Evolutionary conservation across 1,284 basidiomycete genomes (phyloP).

Genomic region (Ustilago hordei): DNA sequence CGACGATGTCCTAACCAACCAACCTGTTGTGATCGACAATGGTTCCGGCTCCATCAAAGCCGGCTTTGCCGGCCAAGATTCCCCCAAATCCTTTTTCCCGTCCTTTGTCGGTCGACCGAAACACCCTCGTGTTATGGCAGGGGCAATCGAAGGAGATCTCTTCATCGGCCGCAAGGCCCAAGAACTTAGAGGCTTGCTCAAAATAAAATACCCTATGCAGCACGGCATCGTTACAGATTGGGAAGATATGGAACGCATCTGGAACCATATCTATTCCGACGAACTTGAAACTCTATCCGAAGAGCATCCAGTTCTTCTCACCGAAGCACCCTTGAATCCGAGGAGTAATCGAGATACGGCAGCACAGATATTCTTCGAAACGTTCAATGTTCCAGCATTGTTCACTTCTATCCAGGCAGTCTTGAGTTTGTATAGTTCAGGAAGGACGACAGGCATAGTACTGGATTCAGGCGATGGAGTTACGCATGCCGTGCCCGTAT

Average conservation of each 20-base stretch:
- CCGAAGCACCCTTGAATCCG: constrained; percentile 91
- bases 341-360: constrained; percentile 93
- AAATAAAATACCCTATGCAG: constrained; percentile 68
- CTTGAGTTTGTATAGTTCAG: constrained; percentile 94
- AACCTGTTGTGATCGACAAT: constrained; percentile 69
- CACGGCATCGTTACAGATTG: constrained; percentile 69
- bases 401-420: constrained; percentile 98
- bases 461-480: constrained; percentile 99
- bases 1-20: constrained; percentile 69
- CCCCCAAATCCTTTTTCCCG: constrained; percentile 69
- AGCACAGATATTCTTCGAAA: constrained; percentile 97
- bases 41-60: constrained; percentile 69
- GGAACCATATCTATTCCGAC: constrained; percentile 66
- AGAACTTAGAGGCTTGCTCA: constrained; percentile 66
- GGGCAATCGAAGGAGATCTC: constrained; percentile 68
- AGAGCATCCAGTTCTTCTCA: constrained; percentile 91
- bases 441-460: constrained; percentile 98
- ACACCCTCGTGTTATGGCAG: constrained; percentile 67
- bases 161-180: constrained; percentile 68
- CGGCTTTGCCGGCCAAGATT: constrained; percentile 68
- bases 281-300: constrained; percentile 68
- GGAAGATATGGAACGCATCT: constrained; percentile 69
- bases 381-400: constrained; percentile 97
- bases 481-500: constrained; percentile 98
- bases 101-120: constrained; percentile 68